phyloP scores from a whole-genome alignment of 2,329 filamentous ascomycete genomes.

The Fusarium sp. region DNA sequence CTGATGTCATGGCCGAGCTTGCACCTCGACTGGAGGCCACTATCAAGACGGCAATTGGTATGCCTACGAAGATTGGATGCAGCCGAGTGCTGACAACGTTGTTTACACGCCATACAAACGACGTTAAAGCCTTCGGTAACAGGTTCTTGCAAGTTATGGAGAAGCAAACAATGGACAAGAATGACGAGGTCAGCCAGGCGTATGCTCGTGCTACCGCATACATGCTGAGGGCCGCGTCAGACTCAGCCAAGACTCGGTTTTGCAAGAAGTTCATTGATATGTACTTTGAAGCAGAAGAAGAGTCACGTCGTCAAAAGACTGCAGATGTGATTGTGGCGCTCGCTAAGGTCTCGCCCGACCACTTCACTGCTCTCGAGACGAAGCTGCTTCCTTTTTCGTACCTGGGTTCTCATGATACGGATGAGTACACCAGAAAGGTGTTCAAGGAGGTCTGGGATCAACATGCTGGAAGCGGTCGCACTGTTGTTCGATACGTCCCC shows the following conservation, averaged over 20 bases:
- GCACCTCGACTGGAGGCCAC: slow-evolving; percentile 79
- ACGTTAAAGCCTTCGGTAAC: slow-evolving; percentile 82
- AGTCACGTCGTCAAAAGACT: slow-evolving; percentile 78
- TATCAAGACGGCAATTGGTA: slow-evolving; percentile 87
- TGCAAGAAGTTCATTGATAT: slow-evolving; percentile 70
- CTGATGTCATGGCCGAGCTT: slow-evolving; percentile 79
- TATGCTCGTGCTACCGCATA: slow-evolving; percentile 92
- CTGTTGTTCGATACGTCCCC: slow-evolving; percentile 83
- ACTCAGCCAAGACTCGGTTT: slow-evolving; percentile 65
- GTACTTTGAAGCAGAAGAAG: slow-evolving; percentile 87
- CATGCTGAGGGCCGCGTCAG: slow-evolving; percentile 72
- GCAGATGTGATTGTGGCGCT: slow-evolving; percentile 87
- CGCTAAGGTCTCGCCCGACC: slow-evolving; percentile 88
- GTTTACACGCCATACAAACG: slow-evolving; percentile 80
- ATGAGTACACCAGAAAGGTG: slow-evolving; percentile 82
- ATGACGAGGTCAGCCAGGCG: slow-evolving; percentile 91
- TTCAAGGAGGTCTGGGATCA: slow-evolving; percentile 91
- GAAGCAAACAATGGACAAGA: slow-evolving; percentile 88
- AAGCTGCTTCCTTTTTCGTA: slow-evolving; percentile 89
- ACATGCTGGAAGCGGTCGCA: slow-evolving; percentile 86
- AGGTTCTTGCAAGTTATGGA: slow-evolving; percentile 82
- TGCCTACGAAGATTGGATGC: slow-evolving; percentile 95
- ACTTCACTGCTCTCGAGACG: slow-evolving; percentile 82
- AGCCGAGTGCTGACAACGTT: slow-evolving; percentile 87
- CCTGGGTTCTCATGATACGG: slow-evolving; percentile 85